Evolutionary conservation across 2,329 filamentous ascomycete species (phyloP), one percentile per base, ranked within the genome.

Genomic region (Aureobasidium leucospermi): DNA sequence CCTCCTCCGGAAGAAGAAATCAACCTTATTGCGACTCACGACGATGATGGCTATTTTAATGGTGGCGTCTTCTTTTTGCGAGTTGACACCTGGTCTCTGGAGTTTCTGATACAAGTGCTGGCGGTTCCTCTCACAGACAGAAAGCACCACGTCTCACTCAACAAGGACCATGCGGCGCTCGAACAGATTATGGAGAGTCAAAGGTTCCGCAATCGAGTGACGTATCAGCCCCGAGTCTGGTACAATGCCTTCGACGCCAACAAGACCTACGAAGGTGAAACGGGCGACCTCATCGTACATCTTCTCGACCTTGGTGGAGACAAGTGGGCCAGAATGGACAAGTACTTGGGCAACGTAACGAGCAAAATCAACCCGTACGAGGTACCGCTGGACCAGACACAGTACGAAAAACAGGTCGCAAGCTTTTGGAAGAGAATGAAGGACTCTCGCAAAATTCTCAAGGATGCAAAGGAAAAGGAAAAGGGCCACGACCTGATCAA

Each of bases 211-310:
- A 53, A 41, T 34, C 43, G 48, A n/a, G 63, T 63, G 4, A 42
- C 60, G 8, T 64, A 63, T 46, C 60, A 60, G 13, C 66, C 65
- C 10, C 62, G 63, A 23, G 32, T 58, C 6, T 69, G 67, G 67
- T 67, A 64, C 62, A 68, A 68, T 49, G 63, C 65, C 6, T 66
- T 63, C 32, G 58, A 63, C 29, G 67, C 79, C 3, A 79, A 77
- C 2, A 49, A 36, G 34, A 63, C 31, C 7, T 61, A 57, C 34
- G 60, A 64, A 67, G 64, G 5, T 63, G 66, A 60, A 43, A 64
- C 65, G 32, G 68, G 70, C 9, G 68, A 71, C 56, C 68, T 69
- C 49, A 58, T 65, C 34, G 60, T 61, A 6, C 65, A 66, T 36
- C 66, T 70, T 47, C 63, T 65, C 10, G 61, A 62, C 28, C 55